These are phyloP conservation scores for Pseudocercospora fijiensis DNA, from an alignment of 2,329 filamentous ascomycete genomes.

Conservation along the genomic window DNA sequence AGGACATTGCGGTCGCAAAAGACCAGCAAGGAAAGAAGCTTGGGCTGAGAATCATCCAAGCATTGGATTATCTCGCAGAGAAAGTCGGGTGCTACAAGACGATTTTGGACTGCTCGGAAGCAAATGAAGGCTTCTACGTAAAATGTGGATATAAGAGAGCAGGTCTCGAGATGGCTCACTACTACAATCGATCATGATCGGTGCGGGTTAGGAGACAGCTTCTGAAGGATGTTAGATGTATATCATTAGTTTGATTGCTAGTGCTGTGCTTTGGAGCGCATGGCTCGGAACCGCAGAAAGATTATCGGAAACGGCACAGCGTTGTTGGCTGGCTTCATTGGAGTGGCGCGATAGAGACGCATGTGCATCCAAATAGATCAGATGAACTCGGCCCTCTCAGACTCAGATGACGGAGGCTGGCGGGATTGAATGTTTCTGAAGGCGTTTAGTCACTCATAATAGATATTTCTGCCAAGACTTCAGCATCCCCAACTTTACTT, in stretches of 20 bases:
- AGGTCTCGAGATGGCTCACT: slow-evolving; percentile 95
- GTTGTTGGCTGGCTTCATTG: slow-evolving; percentile 2
- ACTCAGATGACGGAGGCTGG: neutral
- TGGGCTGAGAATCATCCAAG: slow-evolving; percentile 87
- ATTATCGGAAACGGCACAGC: neutral
- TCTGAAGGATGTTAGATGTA: neutral
- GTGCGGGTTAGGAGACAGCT: neutral
- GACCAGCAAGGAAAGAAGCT: slow-evolving; percentile 98
- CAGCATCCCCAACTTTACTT: neutral
- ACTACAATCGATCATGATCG: slow-evolving; percentile 54
- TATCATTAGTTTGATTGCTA: neutral
- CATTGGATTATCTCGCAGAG: slow-evolving; percentile 82
- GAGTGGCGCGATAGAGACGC: neutral
- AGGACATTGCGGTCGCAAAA: slow-evolving; percentile 93
- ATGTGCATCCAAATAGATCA: neutral
- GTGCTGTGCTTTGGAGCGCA: neutral
- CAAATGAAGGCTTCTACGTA: slow-evolving; percentile 95
- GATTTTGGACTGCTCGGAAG: slow-evolving; percentile 93
- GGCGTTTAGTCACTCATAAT: no score
- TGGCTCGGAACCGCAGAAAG: neutral
- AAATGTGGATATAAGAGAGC: slow-evolving; percentile 95
- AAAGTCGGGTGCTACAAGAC: slow-evolving; percentile 94
- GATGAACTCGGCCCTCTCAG: neutral
- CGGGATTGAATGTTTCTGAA: neutral
- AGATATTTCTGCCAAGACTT: neutral